Evolutionary conservation across 1,284 basidiomycete species (phyloP).

Genomic region (Boletus austroedulis): DNA sequence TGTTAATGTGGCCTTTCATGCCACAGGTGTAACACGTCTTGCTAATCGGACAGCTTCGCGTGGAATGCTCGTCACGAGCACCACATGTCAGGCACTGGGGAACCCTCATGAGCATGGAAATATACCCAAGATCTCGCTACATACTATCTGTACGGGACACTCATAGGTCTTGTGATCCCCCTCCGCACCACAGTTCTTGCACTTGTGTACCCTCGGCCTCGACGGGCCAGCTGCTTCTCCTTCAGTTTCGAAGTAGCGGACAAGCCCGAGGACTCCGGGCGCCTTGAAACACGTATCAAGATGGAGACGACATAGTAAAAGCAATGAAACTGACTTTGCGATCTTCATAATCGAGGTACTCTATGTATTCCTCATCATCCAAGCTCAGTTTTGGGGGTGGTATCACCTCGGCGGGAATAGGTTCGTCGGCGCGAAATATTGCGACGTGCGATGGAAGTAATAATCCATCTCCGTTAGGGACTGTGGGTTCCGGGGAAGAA

Average conservation of each 20-base stretch:
- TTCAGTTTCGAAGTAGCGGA: slow-evolving; percentile 61
- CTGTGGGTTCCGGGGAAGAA: neutral
- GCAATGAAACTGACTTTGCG: slow-evolving; percentile 44
- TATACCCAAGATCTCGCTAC: slow-evolving; percentile 26
- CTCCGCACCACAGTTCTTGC: slow-evolving; percentile 71
- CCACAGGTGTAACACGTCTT: slow-evolving; percentile 86
- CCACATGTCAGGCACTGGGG: slow-evolving; percentile 85
- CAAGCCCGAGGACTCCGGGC: slow-evolving; percentile 46
- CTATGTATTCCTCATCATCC: slow-evolving; percentile 61
- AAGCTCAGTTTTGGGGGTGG: slow-evolving; percentile 39
- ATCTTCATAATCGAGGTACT: slow-evolving; percentile 72
- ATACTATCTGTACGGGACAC: slow-evolving; percentile 67
- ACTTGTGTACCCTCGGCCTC: slow-evolving; percentile 50
- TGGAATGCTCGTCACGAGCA: slow-evolving; percentile 79
- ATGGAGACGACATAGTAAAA: neutral
- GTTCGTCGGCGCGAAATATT: slow-evolving; percentile 39
- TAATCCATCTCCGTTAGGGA: slow-evolving; percentile 32
- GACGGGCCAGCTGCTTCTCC: slow-evolving; percentile 39
- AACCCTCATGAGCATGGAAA: slow-evolving; percentile 4
- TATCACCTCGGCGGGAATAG: slow-evolving; percentile 47
- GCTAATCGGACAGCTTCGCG: slow-evolving; percentile 79
- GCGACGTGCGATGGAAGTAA: slow-evolving; percentile 66
- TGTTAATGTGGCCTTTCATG: slow-evolving; percentile 81
- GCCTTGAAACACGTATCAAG: slow-evolving; percentile 23
- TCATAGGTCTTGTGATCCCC: slow-evolving; percentile 61